These are phyloP conservation scores for Calonectria montana DNA, from an alignment of 2,329 filamentous ascomycete species.

Conservation along the genomic window DNA sequence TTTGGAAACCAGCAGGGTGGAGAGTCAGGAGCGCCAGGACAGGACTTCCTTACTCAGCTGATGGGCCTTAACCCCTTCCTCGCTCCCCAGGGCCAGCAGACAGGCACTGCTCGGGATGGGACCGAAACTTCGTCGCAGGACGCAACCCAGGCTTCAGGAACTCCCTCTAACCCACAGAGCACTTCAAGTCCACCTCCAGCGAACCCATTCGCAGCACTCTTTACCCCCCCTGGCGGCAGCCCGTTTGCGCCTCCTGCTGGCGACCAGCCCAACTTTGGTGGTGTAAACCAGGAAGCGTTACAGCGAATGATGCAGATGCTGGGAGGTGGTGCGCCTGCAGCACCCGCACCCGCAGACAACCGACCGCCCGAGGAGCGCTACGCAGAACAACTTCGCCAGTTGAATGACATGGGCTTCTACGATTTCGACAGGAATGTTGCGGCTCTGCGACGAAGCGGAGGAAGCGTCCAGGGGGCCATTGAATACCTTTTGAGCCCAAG, in stretches of 20 bases:
- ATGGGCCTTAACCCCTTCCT: conserved; percentile 50
- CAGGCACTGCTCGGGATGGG: conserved; percentile 43
- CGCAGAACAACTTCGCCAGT: conserved; percentile 86
- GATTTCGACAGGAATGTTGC: conserved; percentile 95
- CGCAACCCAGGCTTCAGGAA: conserved; percentile 36
- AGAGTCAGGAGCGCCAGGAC: conserved; percentile 23
- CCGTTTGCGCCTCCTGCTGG: conserved; percentile 18
- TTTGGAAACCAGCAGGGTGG: conserved; percentile 34
- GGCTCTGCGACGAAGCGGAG: conserved; percentile 87
- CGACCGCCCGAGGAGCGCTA: conserved; percentile 95
- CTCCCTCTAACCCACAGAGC: conserved; percentile 35
- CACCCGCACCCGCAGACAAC: conserved; percentile 79
- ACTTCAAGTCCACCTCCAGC: conserved; percentile 53
- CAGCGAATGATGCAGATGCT: conserved; percentile 66
- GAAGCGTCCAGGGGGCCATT: conserved; percentile 92
- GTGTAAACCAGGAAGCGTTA: conserved; percentile 66
- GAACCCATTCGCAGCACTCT: conserved; percentile 78
- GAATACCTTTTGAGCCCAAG: conserved; percentile 71
- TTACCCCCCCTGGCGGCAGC: conserved; percentile 52
- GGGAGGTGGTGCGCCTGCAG: conserved; percentile 54
- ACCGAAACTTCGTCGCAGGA: conserved; percentile 43
- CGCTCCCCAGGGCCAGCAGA: conserved; percentile 30
- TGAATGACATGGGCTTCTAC: conserved; percentile 99
- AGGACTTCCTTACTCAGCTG: conserved; percentile 27
- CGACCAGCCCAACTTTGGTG: conserved; percentile 54